phyloP scores from a whole-genome alignment of 129 eudicot species.

The Solidago caesia region DNA sequence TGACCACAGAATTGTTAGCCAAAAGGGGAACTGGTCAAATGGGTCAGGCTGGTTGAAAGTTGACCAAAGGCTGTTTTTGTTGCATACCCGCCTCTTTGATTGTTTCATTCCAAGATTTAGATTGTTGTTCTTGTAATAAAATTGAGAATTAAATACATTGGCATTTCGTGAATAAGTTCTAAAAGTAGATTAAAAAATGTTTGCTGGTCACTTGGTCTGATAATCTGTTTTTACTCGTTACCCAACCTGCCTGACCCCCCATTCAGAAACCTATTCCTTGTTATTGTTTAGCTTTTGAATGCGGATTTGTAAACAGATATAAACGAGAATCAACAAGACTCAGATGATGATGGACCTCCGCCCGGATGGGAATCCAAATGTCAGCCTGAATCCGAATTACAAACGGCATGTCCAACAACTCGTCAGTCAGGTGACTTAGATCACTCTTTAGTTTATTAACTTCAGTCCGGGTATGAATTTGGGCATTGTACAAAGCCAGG shows the following conservation, averaged over 20 bases:
- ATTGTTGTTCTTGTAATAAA: background rate
- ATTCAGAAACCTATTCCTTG: too few relatives aligned
- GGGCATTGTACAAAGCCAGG: too few relatives aligned
- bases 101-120: background rate
- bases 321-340: slow-evolving; percentile 22
- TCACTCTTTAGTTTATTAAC: background rate
- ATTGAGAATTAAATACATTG: background rate
- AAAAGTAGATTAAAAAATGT: background rate
- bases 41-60: background rate
- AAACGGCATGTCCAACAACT: slow-evolving; percentile 13
- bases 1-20: slow-evolving; percentile 21
- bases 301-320: slow-evolving; percentile 20
- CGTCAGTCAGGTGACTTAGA: slow-evolving; percentile 28
- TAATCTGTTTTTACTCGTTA: background rate
- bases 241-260: background rate
- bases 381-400: slow-evolving; percentile 30
- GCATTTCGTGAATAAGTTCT: background rate
- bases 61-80: background rate
- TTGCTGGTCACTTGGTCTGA: background rate
- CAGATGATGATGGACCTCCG: slow-evolving; percentile 42
- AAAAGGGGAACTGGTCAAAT: slow-evolving; percentile 21
- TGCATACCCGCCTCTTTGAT: background rate
- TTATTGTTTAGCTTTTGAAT: background rate
- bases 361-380: slow-evolving; percentile 43
- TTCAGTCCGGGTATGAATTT: background rate